phyloP scores from a whole-genome alignment of 345 rosid genomes.

The Pistacia vera region DNA sequence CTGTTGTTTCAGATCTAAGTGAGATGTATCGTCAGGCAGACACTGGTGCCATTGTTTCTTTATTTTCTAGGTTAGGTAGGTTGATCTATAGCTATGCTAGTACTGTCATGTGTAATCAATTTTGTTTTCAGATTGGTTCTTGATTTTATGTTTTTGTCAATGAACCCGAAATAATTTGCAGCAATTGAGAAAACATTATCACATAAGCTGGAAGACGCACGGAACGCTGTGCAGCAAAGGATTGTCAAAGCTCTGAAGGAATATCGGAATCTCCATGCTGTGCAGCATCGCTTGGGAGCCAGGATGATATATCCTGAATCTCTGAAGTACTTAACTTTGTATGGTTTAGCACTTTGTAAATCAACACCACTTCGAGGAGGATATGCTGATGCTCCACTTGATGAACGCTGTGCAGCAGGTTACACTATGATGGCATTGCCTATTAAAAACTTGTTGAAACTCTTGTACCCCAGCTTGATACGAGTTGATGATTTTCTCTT shows the following conservation, averaged over 20 bases:
- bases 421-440: slow-evolving; percentile 97
- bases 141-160: slow-evolving; percentile 13
- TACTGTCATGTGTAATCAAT: slow-evolving; percentile 23
- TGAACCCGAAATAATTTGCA: slow-evolving; percentile 39
- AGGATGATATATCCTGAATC: slow-evolving; percentile 97
- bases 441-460: slow-evolving; percentile 80
- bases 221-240: slow-evolving; percentile 72
- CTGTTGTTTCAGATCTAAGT: slow-evolving; percentile 88
- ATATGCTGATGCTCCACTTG: slow-evolving; percentile 81
- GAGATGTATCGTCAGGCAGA: slow-evolving; percentile 98
- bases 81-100: slow-evolving; percentile 13
- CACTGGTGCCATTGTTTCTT: slow-evolving; percentile 81
- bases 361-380: slow-evolving; percentile 91
- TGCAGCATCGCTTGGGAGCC: slow-evolving; percentile 95
- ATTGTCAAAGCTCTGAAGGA: slow-evolving; percentile 91
- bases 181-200: slow-evolving; percentile 93
- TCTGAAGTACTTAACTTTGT: slow-evolving; percentile 76
- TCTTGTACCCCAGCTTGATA: slow-evolving; percentile 82
- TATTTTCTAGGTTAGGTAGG: slow-evolving; percentile 86
- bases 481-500: slow-evolving; percentile 82
- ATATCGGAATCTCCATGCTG: slow-evolving; percentile 83
- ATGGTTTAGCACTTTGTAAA: slow-evolving; percentile 84
- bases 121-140: slow-evolving; percentile 11
- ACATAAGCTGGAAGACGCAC: slow-evolving; percentile 90
- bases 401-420: slow-evolving; percentile 94